Evolutionary conservation across 1,139 yeast species (phyloP), one percentile per base, ranked within the genome.

Genomic region (Candida labiduridarum): DNA sequence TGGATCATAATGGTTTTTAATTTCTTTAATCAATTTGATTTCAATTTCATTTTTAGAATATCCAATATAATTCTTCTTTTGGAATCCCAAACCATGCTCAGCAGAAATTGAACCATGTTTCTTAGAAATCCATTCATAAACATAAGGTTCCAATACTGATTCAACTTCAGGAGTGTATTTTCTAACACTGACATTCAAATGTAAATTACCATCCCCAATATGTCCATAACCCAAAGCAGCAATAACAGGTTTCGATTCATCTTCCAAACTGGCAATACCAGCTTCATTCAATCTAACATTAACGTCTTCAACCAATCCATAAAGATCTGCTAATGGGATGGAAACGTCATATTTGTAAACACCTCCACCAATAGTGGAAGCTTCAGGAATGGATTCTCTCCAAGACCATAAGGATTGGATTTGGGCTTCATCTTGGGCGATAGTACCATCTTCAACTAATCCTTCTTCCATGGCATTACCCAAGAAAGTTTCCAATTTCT

Each of bases 291-390:
- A 76, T 59, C 80, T 79, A 44, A 71, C 82, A 58, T 84, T 81
- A 18, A 84, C 83, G 11, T 86, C 96, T 49, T 83, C 87, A 18
- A 92, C 96, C 49, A 94, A 74, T 9, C 86, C 86, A 64, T 91
- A 92, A 69, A 92, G 77, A 50, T 84, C 88, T 16, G 80, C 74
- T 56, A 92, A 77, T 29, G 98, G 98, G 53, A 94, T 74, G 4
- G 97, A 89, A 41, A 94, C 97, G 61, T 94, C 99, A 64, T 94
- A 94, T 71, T 94, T 94, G 77, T 94, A 94, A 46, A 92, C 98
- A 59, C 98, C 99, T 48, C 98, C 98, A 35, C 79, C 84, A 53
- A 82, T 78, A 45, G 91, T 87, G 16, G 89, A 80, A 10, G 97
- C 92, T 72, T 94, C 99, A 33, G 97, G 91, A 58, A 92, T 83